These are phyloP conservation scores for Ustilago esculenta DNA, from an alignment of 1,284 basidiomycete genomes.

Conservation along the genomic window DNA sequence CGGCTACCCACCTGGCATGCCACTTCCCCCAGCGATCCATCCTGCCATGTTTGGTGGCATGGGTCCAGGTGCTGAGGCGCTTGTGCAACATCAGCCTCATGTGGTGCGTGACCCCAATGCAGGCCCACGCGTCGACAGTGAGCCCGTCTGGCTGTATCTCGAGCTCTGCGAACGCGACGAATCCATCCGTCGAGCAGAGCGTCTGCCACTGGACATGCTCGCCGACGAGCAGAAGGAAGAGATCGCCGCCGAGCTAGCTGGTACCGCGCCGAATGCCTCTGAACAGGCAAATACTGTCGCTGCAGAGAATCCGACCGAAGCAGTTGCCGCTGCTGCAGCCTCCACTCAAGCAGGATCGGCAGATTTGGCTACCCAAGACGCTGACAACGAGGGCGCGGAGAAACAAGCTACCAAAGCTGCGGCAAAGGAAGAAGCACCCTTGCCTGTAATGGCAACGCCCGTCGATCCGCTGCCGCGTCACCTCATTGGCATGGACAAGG, in stretches of 20 bases:
- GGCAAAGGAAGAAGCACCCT: not conserved
- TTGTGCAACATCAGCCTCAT: slow-evolving; percentile 27
- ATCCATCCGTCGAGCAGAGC: slow-evolving; percentile 31
- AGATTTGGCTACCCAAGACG: not conserved
- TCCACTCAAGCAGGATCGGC: not conserved
- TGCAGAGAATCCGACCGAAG: not conserved
- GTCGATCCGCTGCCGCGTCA: slow-evolving; percentile 44
- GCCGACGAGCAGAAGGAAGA: slow-evolving; percentile 27
- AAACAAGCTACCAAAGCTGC: not conserved
- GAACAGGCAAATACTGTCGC: no score
- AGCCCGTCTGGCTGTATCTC: slow-evolving; percentile 64
- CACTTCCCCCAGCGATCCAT: slow-evolving; percentile 32
- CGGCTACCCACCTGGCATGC: slow-evolving; percentile 41
- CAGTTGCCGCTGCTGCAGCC: not conserved
- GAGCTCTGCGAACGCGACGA: slow-evolving; percentile 61
- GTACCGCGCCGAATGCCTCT: not conserved
- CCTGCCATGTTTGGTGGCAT: slow-evolving; percentile 29
- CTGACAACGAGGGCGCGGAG: not conserved
- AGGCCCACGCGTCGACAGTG: slow-evolving; percentile 62
- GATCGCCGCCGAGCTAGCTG: slow-evolving; percentile 15
- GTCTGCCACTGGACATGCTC: slow-evolving; percentile 24
- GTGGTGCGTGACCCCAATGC: slow-evolving; percentile 46
- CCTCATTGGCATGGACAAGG: slow-evolving; percentile 58
- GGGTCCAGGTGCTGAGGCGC: slow-evolving; percentile 19
- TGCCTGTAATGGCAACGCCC: slow-evolving; percentile 18